phyloP scores from a whole-genome alignment of 1,139 yeast species.

The Blastobotrys illinoisensis region DNA sequence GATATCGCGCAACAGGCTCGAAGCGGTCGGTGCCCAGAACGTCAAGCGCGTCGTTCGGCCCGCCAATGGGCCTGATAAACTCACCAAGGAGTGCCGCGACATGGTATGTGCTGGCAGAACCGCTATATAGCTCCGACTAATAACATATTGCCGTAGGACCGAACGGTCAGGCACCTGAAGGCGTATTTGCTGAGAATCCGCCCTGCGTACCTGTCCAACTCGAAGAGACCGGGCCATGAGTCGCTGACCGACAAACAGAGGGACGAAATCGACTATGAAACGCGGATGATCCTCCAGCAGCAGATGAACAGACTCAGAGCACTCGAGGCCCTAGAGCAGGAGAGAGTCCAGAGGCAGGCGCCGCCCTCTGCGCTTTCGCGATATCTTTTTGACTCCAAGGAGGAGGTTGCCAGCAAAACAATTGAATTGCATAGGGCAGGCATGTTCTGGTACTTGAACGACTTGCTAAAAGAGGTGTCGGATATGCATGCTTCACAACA shows the following conservation, averaged over 20 bases:
- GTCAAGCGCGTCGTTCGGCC: constrained; percentile 2
- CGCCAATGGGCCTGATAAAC: constrained; percentile 15
- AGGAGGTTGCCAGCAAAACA: constrained; percentile 26
- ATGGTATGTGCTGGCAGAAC: constrained; percentile 23
- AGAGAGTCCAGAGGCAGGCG: constrained; percentile 18
- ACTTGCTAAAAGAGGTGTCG: constrained; percentile 29
- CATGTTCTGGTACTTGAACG: constrained; percentile 32
- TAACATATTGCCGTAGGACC: not conserved
- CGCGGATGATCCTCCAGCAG: constrained; percentile 33
- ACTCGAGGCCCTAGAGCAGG: constrained; percentile 33
- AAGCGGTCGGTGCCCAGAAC: constrained; percentile 13
- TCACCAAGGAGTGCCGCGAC: constrained; percentile 25
- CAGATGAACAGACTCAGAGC: constrained; percentile 32
- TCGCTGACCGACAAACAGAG: constrained; percentile 35
- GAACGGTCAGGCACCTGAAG: constrained; percentile 20
- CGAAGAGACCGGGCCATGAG: constrained; percentile 15
- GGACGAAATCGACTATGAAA: constrained; percentile 40
- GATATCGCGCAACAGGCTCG: constrained; percentile 19
- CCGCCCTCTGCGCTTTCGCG: constrained; percentile 15
- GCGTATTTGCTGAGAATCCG: constrained; percentile 24
- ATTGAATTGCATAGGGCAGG: constrained; percentile 32
- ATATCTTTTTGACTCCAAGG: constrained; percentile 24
- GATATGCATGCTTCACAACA: constrained; percentile 35
- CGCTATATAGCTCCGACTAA: too few species aligned
- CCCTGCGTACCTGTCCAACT: constrained; percentile 30